phyloP scores from a whole-genome alignment of 1,284 basidiomycete species.

The Sanghuangporus sanghuang region DNA sequence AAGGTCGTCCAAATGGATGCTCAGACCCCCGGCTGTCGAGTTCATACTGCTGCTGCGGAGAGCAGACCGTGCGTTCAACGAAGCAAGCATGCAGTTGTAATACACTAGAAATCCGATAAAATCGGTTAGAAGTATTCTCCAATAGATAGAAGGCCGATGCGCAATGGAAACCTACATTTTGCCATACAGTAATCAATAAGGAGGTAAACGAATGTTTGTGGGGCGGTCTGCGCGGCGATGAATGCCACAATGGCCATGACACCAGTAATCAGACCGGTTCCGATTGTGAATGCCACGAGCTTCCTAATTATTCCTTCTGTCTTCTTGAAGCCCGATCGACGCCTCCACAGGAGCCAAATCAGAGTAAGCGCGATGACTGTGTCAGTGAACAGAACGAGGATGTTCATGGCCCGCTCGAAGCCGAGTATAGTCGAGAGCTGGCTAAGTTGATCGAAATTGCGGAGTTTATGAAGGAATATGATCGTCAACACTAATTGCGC shows the following conservation, averaged over 20 bases:
- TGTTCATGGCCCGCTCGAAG: neutral
- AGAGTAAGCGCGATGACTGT: neutral
- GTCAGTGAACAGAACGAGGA: neutral
- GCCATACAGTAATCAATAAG: neutral
- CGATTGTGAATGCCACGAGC: conserved; percentile 7
- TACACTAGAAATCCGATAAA: neutral
- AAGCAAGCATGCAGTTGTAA: neutral
- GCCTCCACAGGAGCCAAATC: conserved; percentile 1
- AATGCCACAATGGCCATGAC: conserved; percentile 1
- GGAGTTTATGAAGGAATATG: neutral
- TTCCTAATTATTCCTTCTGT: conserved; percentile 2
- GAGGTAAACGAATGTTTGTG: neutral
- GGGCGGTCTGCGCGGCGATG: neutral
- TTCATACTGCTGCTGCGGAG: neutral
- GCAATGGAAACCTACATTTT: neutral
- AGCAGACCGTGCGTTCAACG: neutral
- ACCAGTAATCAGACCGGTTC: conserved; percentile 9
- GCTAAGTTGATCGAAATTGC: neutral
- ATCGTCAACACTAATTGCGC: neutral
- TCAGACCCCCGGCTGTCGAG: neutral
- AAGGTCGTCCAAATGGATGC: neutral
- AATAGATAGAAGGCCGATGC: neutral
- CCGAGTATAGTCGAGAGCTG: neutral
- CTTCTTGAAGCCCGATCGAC: conserved; percentile 2
- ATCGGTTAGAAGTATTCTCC: too few relatives aligned